A percentile compares a stretch with the other conserved stretches of the same genome.
Evolutionary conservation across 768 basidiomycete species (phyloP).

Genomic region (Psilocybe subaeruginosa): DNA sequence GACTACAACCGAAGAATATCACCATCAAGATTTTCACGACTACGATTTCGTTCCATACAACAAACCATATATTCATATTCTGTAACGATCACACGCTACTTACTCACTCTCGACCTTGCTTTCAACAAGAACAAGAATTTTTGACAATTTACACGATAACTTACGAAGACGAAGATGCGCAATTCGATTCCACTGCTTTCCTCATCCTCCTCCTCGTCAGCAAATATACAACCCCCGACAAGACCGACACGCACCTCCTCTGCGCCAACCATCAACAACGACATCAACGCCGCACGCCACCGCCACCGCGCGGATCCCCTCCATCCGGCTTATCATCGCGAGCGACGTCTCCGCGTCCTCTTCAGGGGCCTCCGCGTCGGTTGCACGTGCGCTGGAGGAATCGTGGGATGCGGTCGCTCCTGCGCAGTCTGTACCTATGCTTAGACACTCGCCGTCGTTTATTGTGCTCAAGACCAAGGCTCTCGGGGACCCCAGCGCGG

Average conservation of each 20-base stretch:
- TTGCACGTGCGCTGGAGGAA: constrained; percentile 38
- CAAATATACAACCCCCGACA: not conserved
- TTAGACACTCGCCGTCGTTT: not conserved
- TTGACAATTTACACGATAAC: not conserved
- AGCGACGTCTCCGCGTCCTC: constrained; percentile 38
- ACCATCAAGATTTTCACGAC: not conserved
- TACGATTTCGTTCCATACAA: not conserved
- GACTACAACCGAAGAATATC: not conserved
- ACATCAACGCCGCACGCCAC: not conserved
- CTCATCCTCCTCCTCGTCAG: not conserved
- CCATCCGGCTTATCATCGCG: constrained; percentile 47
- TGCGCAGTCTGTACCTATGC: no score
- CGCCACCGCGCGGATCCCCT: constrained; percentile 35
- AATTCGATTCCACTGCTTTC: constrained; percentile 1
- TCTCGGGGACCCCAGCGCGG: no score
- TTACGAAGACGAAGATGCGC: not conserved
- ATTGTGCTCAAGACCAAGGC: constrained; percentile 28
- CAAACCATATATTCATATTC: not conserved
- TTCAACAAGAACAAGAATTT: not conserved
- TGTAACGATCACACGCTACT: not conserved
- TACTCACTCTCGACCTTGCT: not conserved
- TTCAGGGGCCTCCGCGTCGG: constrained; percentile 34
- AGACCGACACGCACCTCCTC: not conserved
- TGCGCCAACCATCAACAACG: not conserved
- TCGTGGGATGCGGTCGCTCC: constrained; percentile 11